These are phyloP conservation scores for Amylostereum chailletii DNA, from an alignment of 1,284 basidiomycete species.

Conservation along the genomic window DNA sequence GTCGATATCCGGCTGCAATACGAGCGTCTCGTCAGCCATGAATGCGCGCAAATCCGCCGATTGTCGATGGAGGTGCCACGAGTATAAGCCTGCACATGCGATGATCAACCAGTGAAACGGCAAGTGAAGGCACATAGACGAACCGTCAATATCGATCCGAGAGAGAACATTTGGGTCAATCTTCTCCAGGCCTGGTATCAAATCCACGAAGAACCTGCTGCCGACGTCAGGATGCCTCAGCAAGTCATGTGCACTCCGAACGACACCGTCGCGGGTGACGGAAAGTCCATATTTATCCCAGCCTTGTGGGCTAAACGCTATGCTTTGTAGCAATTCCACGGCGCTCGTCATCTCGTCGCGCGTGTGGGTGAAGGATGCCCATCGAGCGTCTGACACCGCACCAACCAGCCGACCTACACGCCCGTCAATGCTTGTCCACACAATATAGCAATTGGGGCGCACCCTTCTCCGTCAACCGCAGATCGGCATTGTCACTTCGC, in stretches of 20 bases:
- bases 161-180: constrained; percentile 45
- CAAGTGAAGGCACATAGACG: constrained; percentile 6
- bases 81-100: constrained; percentile 41
- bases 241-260: constrained; percentile 68
- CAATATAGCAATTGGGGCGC: constrained; percentile 8
- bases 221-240: constrained; percentile 57
- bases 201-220: constrained; percentile 32
- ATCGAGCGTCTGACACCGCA: constrained; percentile 57
- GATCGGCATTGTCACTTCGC: constrained; percentile 83
- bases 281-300: constrained; percentile 53
- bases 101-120: not conserved
- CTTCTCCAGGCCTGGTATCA: constrained; percentile 47
- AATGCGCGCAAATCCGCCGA: constrained; percentile 71
- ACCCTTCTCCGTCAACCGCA: constrained; percentile 73
- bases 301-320: constrained; percentile 51
- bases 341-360: constrained; percentile 42
- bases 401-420: constrained; percentile 33
- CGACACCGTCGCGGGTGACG: constrained; percentile 51
- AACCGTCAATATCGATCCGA: constrained; percentile 69
- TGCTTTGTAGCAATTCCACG: constrained; percentile 39
- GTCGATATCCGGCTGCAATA: constrained; percentile 63
- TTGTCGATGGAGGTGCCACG: constrained; percentile 58
- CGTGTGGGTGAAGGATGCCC: constrained; percentile 42
- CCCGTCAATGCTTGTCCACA: not conserved
- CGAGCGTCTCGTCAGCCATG: constrained; percentile 65